A percentile compares a stretch with the other conserved stretches of the same genome.
These are phyloP conservation scores for Leishmania braziliensis DNA, from an alignment of 208 protist genomes.

Conservation along the genomic window DNA sequence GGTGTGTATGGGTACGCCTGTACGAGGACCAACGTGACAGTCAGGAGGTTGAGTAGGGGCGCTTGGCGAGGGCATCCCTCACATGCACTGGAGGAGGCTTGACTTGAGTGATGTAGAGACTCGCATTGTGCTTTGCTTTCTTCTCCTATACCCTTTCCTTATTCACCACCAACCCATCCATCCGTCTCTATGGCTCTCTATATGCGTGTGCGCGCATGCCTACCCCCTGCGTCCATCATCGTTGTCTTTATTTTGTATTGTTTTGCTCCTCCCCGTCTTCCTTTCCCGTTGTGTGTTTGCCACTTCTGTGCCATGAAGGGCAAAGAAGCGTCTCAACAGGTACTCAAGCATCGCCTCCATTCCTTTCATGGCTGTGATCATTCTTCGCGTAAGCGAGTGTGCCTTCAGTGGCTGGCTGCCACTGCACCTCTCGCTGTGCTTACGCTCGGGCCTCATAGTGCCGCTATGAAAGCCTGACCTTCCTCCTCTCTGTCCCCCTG, in stretches of 20 bases:
- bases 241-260: neutral
- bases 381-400: neutral
- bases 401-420: neutral
- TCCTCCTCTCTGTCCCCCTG: neutral
- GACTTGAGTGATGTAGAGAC: neutral
- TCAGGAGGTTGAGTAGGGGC: neutral
- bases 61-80: neutral
- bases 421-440: too few relatives aligned
- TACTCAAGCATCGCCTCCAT: neutral
- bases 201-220: neutral
- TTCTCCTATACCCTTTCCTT: neutral
- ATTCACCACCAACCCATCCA: constrained; percentile 2
- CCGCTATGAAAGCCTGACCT: neutral
- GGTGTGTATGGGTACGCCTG: neutral
- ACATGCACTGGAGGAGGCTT: neutral
- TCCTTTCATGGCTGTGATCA: neutral
- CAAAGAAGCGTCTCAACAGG: neutral
- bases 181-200: neutral
- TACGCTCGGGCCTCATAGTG: neutral
- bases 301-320: neutral
- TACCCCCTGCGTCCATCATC: neutral
- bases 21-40: neutral
- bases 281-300: neutral
- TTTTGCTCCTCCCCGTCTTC: neutral
- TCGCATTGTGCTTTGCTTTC: neutral